Base-by-base conservation (phyloP, 169 alveolate species). In the Eimeria maxima region DNA sequence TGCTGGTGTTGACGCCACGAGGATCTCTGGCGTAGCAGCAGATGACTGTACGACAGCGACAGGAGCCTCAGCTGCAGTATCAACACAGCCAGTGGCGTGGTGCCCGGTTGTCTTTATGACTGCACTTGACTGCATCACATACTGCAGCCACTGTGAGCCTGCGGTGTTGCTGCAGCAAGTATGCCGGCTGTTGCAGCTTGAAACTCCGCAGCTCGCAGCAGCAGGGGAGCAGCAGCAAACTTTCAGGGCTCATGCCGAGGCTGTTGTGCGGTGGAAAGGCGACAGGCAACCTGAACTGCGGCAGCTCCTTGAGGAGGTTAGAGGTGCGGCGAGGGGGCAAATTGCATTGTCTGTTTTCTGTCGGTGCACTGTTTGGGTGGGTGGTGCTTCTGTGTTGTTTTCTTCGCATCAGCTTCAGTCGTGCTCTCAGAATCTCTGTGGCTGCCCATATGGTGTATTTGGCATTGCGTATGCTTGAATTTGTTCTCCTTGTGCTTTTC, bases 161-260 rank as follows among this genome's bases (percentile, higher is more conserved):
- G 71, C 71, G 11, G 73, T 45, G 18, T 24, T 81, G 90, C 90
- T 81, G 90, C 90, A 81, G 90, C 90, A 81, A 47, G 90, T 81
- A 22, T 81, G 73, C 27, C 90, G 71, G 90, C 73, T 81, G 47
- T 73, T 81, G 73, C 90, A 81, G 90, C 90, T 81, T 3, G 90
- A 81, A n/a, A 73, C 90, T 8, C 90, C 90, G 20, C 90, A 81
- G 71, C 50, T 81, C 11, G 90, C 67, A 53, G 69, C 90, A 81
- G 69, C 90, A 20, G 24, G 20, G 55, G 8, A 27, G 90, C 90
- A 81, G 90, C 55, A 33, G 87, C 63, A 53, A 45, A 53, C 50
- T n/a, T 45, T 81, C 44, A 81, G 57, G 45, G 44, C 73, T 20
- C 45, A 47, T 10, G 67, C 71, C 11, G 90, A 38, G n/a, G 90